Evolutionary conservation across 2,329 filamentous ascomycete species (phyloP).

Genomic region (Trichophyton equinum): DNA sequence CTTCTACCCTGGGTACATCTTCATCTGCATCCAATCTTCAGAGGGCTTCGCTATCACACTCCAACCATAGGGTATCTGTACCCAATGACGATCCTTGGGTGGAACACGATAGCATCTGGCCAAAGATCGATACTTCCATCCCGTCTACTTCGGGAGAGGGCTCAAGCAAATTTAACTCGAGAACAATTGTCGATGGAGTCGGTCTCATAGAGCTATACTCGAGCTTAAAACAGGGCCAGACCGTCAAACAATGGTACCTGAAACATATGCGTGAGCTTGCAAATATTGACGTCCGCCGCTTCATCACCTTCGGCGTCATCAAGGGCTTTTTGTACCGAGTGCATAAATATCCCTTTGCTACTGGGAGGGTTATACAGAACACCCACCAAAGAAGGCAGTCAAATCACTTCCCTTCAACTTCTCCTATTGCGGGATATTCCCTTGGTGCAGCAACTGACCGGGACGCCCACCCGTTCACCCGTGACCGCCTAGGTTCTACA

Average conservation of each 20-base stretch:
- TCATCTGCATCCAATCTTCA: neutral
- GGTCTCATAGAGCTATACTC: constrained; percentile 70
- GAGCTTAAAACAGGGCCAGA: constrained; percentile 67
- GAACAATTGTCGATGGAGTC: constrained; percentile 29
- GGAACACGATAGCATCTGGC: constrained; percentile 33
- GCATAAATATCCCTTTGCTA: constrained; percentile 69
- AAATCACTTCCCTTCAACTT: constrained; percentile 3
- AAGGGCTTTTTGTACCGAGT: constrained; percentile 89
- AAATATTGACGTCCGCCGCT: constrained; percentile 73
- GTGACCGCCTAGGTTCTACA: constrained; percentile 6
- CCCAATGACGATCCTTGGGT: constrained; percentile 16
- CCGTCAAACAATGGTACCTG: constrained; percentile 77
- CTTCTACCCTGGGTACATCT: neutral
- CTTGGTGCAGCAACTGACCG: constrained; percentile 6
- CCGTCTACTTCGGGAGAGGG: constrained; percentile 12
- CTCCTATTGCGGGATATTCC: constrained; percentile 5
- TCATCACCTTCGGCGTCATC: constrained; percentile 92
- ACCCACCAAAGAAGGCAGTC: constrained; percentile 14
- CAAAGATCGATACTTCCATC: constrained; percentile 24
- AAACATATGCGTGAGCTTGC: constrained; percentile 58
- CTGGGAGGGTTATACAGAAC: constrained; percentile 23
- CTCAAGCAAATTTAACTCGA: neutral
- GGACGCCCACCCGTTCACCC: constrained; percentile 5
- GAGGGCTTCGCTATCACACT: neutral
- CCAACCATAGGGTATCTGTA: neutral